Percentiles rank a stretch among this genome's conserved stretches.
These are phyloP conservation scores for Phytophthora sansomeana DNA, from an alignment of 352 stramenopile genomes.

Conservation along the genomic window DNA sequence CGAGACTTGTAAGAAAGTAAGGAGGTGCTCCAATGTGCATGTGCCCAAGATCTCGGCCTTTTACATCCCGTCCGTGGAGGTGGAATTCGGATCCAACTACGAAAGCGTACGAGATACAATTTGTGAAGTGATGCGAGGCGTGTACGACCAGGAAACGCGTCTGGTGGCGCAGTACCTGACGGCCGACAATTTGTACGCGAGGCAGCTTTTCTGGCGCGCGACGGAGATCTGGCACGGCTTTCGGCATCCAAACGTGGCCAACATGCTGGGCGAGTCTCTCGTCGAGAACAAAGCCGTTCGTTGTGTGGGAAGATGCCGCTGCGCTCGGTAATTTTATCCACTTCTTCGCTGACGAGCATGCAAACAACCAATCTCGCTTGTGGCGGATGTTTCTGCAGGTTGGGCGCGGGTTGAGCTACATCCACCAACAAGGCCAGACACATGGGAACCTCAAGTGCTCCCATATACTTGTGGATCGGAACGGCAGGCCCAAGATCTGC, in stretches of 20 bases:
- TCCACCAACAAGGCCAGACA: constrained; percentile 18
- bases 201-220: constrained; percentile 23
- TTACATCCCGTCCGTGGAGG: constrained; percentile 35
- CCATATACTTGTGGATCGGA: constrained; percentile 27
- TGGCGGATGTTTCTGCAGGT: constrained; percentile 40
- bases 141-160: constrained; percentile 27
- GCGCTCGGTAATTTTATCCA: constrained; percentile 27
- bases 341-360: constrained; percentile 19
- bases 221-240: constrained; percentile 37
- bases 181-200: constrained; percentile 11
- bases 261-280: constrained; percentile 28
- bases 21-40: constrained; percentile 19
- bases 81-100: constrained; percentile 12
- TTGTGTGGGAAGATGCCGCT: constrained; percentile 32
- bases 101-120: constrained; percentile 4
- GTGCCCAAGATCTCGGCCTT: constrained; percentile 36
- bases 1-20: constrained; percentile 16
- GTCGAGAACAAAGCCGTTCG: constrained; percentile 7
- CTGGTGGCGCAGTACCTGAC: constrained; percentile 30
- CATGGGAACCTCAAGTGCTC: constrained; percentile 36
- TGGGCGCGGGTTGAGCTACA: constrained; percentile 23
- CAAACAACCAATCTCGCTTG: constrained; percentile 14
- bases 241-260: constrained; percentile 27
- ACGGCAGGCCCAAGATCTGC: constrained; percentile 24
- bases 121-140: constrained; percentile 17